Percentiles rank a stretch among this genome's conserved stretches.
These are phyloP conservation scores for Dryadomyces quercus-mongolicae DNA, from an alignment of 2,329 filamentous ascomycete species.

Conservation along the genomic window DNA sequence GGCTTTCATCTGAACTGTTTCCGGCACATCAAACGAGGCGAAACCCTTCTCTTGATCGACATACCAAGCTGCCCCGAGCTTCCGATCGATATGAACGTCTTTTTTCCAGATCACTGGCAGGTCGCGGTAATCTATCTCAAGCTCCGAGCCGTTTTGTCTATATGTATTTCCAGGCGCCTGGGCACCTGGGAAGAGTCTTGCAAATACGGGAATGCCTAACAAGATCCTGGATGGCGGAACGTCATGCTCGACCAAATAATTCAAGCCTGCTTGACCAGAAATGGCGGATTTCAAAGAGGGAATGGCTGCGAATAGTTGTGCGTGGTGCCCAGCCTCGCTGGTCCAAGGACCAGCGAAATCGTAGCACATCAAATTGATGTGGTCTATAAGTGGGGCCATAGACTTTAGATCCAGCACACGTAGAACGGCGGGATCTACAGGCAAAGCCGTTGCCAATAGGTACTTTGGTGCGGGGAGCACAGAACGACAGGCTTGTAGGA, in stretches of 20 bases:
- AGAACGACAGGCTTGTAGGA: slow-evolving; percentile 42
- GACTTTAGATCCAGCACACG: slow-evolving; percentile 43
- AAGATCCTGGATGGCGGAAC: slow-evolving; percentile 47
- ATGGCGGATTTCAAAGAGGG: slow-evolving; percentile 15
- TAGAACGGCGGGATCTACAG: slow-evolving; percentile 49
- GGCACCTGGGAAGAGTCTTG: slow-evolving; percentile 46
- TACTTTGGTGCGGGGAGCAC: slow-evolving; percentile 38
- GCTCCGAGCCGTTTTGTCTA: slow-evolving; percentile 18
- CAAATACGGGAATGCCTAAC: slow-evolving; percentile 52
- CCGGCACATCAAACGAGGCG: slow-evolving; percentile 51
- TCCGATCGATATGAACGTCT: slow-evolving; percentile 12
- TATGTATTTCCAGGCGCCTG: slow-evolving; percentile 17
- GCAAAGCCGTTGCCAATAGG: slow-evolving; percentile 48
- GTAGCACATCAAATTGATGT: slow-evolving; percentile 58
- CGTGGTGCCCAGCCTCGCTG: slow-evolving; percentile 48
- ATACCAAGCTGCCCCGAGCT: slow-evolving; percentile 42
- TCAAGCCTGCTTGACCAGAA: slow-evolving; percentile 43
- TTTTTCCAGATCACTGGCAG: slow-evolving; percentile 27
- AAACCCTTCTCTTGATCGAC: slow-evolving; percentile 33
- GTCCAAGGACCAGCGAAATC: slow-evolving; percentile 56
- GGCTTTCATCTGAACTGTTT: slow-evolving; percentile 49
- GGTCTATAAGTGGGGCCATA: slow-evolving; percentile 41
- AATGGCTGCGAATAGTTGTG: slow-evolving; percentile 39
- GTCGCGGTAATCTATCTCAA: slow-evolving; percentile 51
- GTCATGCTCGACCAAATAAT: slow-evolving; percentile 38